Conservation (phyloP, 306 rosid genomes). For the barrel medic (Medicago truncatula) region DNA sequence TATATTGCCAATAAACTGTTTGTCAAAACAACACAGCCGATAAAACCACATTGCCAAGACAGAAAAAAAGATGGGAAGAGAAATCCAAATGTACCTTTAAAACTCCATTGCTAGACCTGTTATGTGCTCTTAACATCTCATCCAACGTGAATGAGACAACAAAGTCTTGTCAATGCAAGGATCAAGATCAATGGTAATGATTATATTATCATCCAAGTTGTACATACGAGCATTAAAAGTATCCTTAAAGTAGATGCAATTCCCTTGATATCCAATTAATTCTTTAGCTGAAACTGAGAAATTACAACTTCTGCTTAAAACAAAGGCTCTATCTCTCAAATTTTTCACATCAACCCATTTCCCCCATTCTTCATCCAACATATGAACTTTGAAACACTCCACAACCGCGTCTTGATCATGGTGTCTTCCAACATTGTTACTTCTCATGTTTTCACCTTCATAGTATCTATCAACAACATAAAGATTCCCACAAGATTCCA, state of each 20-base stretch:
- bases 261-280: slow-evolving; percentile 46
- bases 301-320: slow-evolving; percentile 46
- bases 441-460: slow-evolving; percentile 37
- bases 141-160: slow-evolving; percentile 44
- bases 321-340: slow-evolving; percentile 48
- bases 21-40: neutral
- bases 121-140: neutral
- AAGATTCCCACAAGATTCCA: slow-evolving; percentile 71
- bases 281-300: slow-evolving; percentile 47
- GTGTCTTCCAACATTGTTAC: neutral
- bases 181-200: slow-evolving; percentile 28
- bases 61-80: neutral
- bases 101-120: neutral
- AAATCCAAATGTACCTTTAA: neutral
- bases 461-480: slow-evolving; percentile 67
- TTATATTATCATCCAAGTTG: slow-evolving; percentile 37
- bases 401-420: slow-evolving; percentile 18
- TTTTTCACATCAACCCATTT: slow-evolving; percentile 55
- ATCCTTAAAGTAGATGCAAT: slow-evolving; percentile 53
- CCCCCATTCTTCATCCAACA: slow-evolving; percentile 59
- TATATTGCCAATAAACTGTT: too few relatives aligned
- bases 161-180: slow-evolving; percentile 42
- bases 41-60: neutral
- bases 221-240: slow-evolving; percentile 43
- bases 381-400: slow-evolving; percentile 58